Evolutionary conservation across 805 yeast genomes (phyloP).

Genomic region (Candida endomychidarum): DNA sequence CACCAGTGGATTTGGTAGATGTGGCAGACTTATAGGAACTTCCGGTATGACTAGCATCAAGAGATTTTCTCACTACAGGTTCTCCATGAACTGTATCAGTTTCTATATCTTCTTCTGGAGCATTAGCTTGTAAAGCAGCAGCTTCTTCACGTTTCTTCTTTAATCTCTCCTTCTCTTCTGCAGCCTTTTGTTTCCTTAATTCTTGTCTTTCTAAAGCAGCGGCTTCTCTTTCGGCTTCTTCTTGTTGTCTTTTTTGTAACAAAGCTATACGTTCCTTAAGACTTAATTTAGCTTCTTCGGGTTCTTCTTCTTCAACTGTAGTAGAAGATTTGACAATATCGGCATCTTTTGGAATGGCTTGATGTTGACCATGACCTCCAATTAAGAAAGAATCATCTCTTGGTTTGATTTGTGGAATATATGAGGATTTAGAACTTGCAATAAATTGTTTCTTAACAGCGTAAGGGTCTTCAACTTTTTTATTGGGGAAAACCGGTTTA

Average conservation of each 20-base stretch:
- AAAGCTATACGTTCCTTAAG: constrained; percentile 84
- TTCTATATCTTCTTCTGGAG: constrained; percentile 30
- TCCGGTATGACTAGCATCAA: constrained; percentile 14
- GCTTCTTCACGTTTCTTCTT: constrained; percentile 16
- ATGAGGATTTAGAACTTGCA: constrained; percentile 59
- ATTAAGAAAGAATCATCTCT: constrained; percentile 37
- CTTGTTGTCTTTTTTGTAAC: constrained; percentile 76
- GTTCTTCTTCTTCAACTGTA: constrained; percentile 29
- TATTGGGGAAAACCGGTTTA: constrained; percentile 22
- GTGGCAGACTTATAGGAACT: constrained; percentile 9
- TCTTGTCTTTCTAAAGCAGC: constrained; percentile 53
- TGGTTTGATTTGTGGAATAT: constrained; percentile 50
- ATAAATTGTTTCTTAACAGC: constrained; percentile 53
- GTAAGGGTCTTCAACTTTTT: constrained; percentile 44
- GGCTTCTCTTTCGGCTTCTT: constrained; percentile 73
- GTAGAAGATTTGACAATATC: constrained; percentile 25
- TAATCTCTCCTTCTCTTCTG: constrained; percentile 29
- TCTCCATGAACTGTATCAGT: not conserved
- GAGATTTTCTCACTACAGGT: constrained; percentile 1
- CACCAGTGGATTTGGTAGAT: not conserved
- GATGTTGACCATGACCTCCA: constrained; percentile 27
- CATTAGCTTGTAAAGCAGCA: constrained; percentile 1
- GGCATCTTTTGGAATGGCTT: constrained; percentile 20
- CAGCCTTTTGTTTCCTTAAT: constrained; percentile 47
- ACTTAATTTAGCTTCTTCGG: constrained; percentile 68